Evolutionary conservation across 78 protist genomes (phyloP).

Genomic region (Tieghemostelium lacteum): DNA sequence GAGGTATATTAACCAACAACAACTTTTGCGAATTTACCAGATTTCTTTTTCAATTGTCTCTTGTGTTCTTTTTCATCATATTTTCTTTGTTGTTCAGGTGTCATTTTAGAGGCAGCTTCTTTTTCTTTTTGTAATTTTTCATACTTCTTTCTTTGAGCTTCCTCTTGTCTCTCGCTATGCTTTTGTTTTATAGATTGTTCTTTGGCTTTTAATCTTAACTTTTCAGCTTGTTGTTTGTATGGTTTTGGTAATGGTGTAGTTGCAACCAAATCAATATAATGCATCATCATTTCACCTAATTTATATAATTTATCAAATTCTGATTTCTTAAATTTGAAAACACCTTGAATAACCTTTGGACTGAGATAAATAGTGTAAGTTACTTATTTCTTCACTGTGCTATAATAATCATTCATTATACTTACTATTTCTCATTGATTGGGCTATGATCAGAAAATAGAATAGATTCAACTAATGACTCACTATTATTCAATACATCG

Average conservation of each 20-base stretch:
- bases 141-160: conserved; percentile 44
- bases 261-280: conserved; percentile 48
- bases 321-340: conserved; percentile 13
- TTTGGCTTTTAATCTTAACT: conserved; percentile 50
- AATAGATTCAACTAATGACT: conserved; percentile 30
- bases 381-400: background rate
- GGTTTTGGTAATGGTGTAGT: conserved; percentile 24
- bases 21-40: conserved; percentile 8
- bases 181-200: conserved; percentile 21
- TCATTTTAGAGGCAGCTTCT: conserved; percentile 34
- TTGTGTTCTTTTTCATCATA: conserved; percentile 70
- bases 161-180: conserved; percentile 63
- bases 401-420: background rate
- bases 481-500: conserved; percentile 6
- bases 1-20: conserved; percentile 34
- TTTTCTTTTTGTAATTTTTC: conserved; percentile 71
- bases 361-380: background rate
- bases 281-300: conserved; percentile 32
- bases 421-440: conserved; percentile 61
- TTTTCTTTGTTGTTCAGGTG: conserved; percentile 76
- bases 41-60: conserved; percentile 44
- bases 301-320: conserved; percentile 42
- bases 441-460: conserved; percentile 48
- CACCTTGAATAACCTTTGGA: conserved; percentile 33
- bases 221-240: conserved; percentile 57